phyloP scores from a whole-genome alignment of 768 basidiomycete genomes.

The Psilocybe azurescens region DNA sequence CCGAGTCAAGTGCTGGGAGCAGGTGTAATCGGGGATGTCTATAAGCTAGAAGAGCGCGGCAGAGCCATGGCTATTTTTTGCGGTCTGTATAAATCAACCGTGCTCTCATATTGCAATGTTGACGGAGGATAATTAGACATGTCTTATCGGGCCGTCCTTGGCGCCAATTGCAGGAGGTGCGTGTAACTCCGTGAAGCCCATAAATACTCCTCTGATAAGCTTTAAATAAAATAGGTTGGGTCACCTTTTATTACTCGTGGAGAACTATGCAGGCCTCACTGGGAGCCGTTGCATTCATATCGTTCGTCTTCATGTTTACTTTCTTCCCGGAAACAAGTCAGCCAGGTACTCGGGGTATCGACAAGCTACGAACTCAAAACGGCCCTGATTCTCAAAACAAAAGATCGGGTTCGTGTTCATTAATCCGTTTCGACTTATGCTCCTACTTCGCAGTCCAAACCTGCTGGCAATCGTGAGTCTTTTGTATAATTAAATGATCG shows the following conservation, averaged over 20 bases:
- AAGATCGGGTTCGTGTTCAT: conserved; percentile 46
- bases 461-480: conserved; percentile 55
- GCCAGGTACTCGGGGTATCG: conserved; percentile 60
- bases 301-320: conserved; percentile 43
- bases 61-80: conserved; percentile 64
- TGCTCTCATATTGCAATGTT: neutral
- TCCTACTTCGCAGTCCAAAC: conserved; percentile 63
- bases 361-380: conserved; percentile 38
- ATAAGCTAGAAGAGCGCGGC: conserved; percentile 64
- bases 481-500: neutral
- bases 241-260: conserved; percentile 71
- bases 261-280: conserved; percentile 58
- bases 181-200: neutral
- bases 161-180: conserved; percentile 64
- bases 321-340: conserved; percentile 74
- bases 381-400: conserved; percentile 12
- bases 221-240: conserved; percentile 37
- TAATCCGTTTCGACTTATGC: conserved; percentile 62
- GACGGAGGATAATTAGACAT: neutral
- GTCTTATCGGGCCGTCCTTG: conserved; percentile 61
- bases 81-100: conserved; percentile 34
- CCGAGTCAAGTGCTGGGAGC: conserved; percentile 60
- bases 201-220: neutral
- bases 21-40: conserved; percentile 71
- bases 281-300: conserved; percentile 42